Percentiles rank a stretch among this genome's conserved stretches.
Evolutionary conservation across 2,329 filamentous ascomycete genomes (phyloP).

Genomic region (Didymella pinodella): DNA sequence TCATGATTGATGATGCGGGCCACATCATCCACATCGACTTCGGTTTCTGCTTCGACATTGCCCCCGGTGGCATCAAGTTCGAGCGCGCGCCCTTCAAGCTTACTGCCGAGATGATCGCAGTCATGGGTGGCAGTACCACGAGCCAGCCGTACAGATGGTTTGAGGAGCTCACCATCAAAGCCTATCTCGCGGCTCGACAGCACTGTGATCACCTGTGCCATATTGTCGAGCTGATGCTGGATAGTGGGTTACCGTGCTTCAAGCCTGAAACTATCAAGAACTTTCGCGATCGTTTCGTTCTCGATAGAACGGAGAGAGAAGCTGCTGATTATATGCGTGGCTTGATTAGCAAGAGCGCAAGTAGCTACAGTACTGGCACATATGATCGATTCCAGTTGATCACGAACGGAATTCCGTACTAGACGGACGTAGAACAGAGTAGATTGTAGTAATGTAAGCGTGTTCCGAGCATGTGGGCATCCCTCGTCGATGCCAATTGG

Average conservation of each 20-base stretch:
- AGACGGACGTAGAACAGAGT: slow-evolving; percentile 27
- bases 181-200: slow-evolving; percentile 86
- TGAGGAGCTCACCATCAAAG: slow-evolving; percentile 94
- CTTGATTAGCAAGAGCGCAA: slow-evolving; percentile 87
- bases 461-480: neutral
- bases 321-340: slow-evolving; percentile 94
- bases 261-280: slow-evolving; percentile 94
- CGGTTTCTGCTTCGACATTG: slow-evolving; percentile 99
- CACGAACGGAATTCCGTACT: slow-evolving; percentile 97
- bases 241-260: slow-evolving; percentile 95
- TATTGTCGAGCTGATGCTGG: slow-evolving; percentile 93
- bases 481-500: neutral
- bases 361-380: slow-evolving; percentile 88
- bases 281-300: slow-evolving; percentile 89
- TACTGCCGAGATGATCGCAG: slow-evolving; percentile 96
- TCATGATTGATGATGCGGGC: slow-evolving; percentile 97
- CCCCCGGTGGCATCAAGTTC: slow-evolving; percentile 94
- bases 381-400: slow-evolving; percentile 98
- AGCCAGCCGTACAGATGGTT: slow-evolving; percentile 95
- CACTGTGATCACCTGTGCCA: slow-evolving; percentile 89
- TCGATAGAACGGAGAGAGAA: slow-evolving; percentile 90
- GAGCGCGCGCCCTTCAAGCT: slow-evolving; percentile 98
- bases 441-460: neutral
- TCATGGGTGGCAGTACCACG: slow-evolving; percentile 86
- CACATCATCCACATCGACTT: slow-evolving; percentile 99